Evolutionary conservation across 768 basidiomycete genomes (phyloP).

Genomic region (Galerina marginata): DNA sequence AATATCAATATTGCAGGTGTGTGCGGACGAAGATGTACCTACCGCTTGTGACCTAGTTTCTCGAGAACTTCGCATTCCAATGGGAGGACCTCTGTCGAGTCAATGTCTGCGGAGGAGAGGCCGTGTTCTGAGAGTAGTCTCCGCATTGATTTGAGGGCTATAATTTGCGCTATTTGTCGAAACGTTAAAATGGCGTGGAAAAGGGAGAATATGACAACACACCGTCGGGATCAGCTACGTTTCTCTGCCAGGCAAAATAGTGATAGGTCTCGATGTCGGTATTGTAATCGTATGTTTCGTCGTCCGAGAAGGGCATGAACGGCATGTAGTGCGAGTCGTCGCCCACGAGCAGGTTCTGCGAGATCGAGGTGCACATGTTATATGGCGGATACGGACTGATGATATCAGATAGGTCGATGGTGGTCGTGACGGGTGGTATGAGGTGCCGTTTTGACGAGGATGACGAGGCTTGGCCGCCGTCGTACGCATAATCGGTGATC

Average conservation of each 20-base stretch:
- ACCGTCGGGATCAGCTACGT: slow-evolving; percentile 41
- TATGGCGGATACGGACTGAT: slow-evolving; percentile 44
- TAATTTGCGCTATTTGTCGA: slow-evolving; percentile 46
- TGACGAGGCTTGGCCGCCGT: neutral
- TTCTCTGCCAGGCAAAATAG: slow-evolving; percentile 55
- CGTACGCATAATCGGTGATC: neutral
- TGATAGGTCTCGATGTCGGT: slow-evolving; percentile 48
- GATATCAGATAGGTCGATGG: neutral
- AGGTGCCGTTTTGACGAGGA: neutral
- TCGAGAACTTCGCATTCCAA: slow-evolving; percentile 10
- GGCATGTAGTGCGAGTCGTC: slow-evolving; percentile 63
- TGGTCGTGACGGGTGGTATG: neutral
- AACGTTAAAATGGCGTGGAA: neutral
- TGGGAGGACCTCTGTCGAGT: slow-evolving; percentile 53
- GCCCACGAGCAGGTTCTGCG: slow-evolving; percentile 52
- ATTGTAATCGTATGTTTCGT: slow-evolving; percentile 51
- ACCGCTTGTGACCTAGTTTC: slow-evolving; percentile 12
- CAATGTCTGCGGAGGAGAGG: slow-evolving; percentile 50
- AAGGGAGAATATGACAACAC: slow-evolving; percentile 15
- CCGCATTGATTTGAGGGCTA: slow-evolving; percentile 53
- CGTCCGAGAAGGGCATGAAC: slow-evolving; percentile 70
- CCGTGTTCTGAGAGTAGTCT: slow-evolving; percentile 43
- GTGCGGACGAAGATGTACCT: neutral
- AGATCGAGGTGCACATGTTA: slow-evolving; percentile 59
- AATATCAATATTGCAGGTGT: too few species aligned